Evolutionary conservation across 2,329 filamentous ascomycete species (phyloP).

Genomic region (Xylaria sp.): DNA sequence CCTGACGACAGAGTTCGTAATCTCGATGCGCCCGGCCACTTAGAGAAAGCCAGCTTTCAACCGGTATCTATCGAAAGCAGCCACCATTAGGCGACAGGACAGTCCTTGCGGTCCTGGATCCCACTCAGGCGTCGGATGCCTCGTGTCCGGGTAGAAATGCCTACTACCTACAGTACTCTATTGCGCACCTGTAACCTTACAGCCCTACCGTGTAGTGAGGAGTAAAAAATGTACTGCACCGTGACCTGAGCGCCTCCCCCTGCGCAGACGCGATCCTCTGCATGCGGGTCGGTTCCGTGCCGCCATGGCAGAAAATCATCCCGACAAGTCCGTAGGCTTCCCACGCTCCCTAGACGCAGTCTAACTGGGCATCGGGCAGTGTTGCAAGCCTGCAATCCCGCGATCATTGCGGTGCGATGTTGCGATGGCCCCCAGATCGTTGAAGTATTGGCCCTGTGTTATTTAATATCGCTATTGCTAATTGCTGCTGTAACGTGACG

Average conservation of each 20-base stretch:
- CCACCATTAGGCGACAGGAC: background rate
- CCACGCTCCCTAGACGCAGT: background rate
- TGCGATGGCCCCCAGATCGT: background rate
- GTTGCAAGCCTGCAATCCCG: conserved; percentile 13
- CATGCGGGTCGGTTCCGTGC: conserved; percentile 19
- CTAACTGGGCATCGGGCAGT: background rate
- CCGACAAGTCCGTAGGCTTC: conserved; percentile 9
- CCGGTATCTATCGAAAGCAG: background rate
- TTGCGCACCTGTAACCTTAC: conserved; percentile 15
- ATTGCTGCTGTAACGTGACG: conserved; percentile 5
- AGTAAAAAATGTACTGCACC: background rate
- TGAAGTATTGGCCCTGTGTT: background rate
- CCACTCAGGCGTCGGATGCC: conserved; percentile 2
- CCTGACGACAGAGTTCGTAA: background rate
- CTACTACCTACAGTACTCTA: background rate
- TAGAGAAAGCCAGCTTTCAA: background rate
- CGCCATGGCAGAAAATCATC: background rate
- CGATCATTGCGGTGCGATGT: conserved; percentile 3
- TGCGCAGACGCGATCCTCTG: conserved; percentile 13
- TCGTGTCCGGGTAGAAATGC: conserved; percentile 13
- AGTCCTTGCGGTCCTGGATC: background rate
- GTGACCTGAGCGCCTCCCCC: conserved; percentile 4
- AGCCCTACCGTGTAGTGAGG: conserved; percentile 20
- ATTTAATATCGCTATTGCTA: conserved; percentile 1
- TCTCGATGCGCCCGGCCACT: background rate